phyloP scores from a whole-genome alignment of 2,329 filamentous ascomycete species.

The Botryotinia convoluta region DNA sequence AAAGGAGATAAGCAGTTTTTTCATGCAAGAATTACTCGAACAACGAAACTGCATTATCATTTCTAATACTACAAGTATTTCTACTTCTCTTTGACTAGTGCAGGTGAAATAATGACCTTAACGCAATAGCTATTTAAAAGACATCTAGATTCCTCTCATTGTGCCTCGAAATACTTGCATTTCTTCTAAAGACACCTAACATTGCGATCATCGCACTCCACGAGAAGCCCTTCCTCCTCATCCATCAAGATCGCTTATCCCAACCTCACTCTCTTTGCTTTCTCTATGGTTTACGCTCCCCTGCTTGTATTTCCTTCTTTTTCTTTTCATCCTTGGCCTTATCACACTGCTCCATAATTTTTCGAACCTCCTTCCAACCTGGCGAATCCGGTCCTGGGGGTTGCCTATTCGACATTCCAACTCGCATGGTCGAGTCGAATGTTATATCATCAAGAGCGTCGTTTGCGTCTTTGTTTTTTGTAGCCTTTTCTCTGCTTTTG shows the following conservation, averaged over 20 bases:
- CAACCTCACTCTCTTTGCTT: background rate
- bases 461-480: background rate
- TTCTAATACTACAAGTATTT: fast-evolving
- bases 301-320: background rate
- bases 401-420: background rate
- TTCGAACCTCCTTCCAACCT: fast-evolving
- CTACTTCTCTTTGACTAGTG: background rate
- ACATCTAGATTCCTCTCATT: background rate
- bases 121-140: background rate
- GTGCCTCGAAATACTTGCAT: background rate
- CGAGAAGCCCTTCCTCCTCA: background rate
- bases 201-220: no score
- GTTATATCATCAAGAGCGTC: background rate
- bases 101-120: background rate
- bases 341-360: fast-evolving
- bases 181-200: fast-evolving
- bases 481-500: background rate
- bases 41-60: background rate
- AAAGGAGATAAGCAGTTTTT: background rate
- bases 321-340: background rate
- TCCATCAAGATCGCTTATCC: no score
- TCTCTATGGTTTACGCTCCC: background rate
- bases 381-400: background rate
- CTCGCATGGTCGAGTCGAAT: no score
- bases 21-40: background rate